Base-by-base conservation (phyloP, 2,329 filamentous ascomycete species). In the Neonectria neomacrospora region DNA sequence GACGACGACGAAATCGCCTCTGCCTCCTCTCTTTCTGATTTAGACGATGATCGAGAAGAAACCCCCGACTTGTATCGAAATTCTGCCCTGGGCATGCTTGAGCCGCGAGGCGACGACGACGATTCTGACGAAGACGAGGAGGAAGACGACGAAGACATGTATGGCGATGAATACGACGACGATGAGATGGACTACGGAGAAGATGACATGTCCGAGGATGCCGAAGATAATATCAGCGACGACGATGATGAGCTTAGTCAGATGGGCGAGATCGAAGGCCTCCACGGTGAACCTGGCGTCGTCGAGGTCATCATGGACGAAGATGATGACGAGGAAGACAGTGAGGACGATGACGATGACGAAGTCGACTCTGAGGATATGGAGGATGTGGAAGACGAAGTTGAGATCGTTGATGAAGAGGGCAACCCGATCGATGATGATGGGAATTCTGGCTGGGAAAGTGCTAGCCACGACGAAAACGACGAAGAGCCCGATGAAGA, bases 51-150 rank as follows among this genome's bases (percentile, higher is more conserved):
- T 59, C 90, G 94, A 47, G 94, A 97, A 78, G 96, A 98, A 76
- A 99, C 96, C 5, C 96, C 96, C 30, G 96, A 99, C 79, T 85
- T 99, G 20, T 98, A 97, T 81, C 91, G 96, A 56, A 97, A 98
- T 78, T 98, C 96, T 2, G 93, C 96, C 1, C 83, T 99, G 22
- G 95, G 96, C 53, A 96, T 98, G 89, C 90, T 97, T 56, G 96
- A 98, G 76, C 90, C 92, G 68, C 88, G 90, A 53, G 88, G 91
- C 61, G 91, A 94, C 64, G 90, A 92, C 64, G 93, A 95, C 67
- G 94, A 93, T 53, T 93, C 92, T 34, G 91, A 93, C 32, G 90
- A 89, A 16, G 90, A 90, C 63, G 88, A 92, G 61, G 90, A 80
- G 65, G 85, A 88, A 64, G 93, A 94, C 50, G 91, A 94, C 59